These are phyloP conservation scores for Penicillium nordicum DNA, from an alignment of 2,329 filamentous ascomycete genomes.

Conservation along the genomic window DNA sequence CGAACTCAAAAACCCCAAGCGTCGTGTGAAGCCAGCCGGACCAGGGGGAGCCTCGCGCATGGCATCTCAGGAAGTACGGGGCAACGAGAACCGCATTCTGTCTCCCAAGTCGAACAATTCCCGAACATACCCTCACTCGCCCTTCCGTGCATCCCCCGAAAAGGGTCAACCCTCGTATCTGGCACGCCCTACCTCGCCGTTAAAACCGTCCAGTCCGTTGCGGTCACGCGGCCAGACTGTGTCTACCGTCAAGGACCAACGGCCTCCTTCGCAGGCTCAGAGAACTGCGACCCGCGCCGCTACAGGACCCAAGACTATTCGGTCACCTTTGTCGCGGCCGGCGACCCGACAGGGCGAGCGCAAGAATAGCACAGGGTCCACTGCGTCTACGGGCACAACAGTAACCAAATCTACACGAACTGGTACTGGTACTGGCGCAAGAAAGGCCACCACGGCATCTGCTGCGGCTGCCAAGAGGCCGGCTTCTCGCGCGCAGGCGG, in stretches of 20 bases:
- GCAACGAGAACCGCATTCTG: conserved; percentile 59
- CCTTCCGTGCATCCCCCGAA: conserved; percentile 45
- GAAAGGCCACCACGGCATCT: conserved; percentile 30
- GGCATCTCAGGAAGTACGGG: conserved; percentile 44
- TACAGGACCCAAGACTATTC: conserved; percentile 28
- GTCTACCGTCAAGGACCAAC: conserved; percentile 26
- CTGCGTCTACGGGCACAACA: conserved; percentile 39
- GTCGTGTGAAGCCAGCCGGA: conserved; percentile 49
- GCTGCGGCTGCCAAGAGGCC: conserved; percentile 32
- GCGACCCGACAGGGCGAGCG: conserved; percentile 41
- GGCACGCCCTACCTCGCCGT: conserved; percentile 58
- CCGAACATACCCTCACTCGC: conserved; percentile 60
- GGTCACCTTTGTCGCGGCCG: conserved; percentile 34
- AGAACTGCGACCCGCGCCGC: conserved; percentile 32
- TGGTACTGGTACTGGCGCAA: conserved; percentile 26
- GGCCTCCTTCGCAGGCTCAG: conserved; percentile 28
- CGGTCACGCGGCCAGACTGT: conserved; percentile 30
- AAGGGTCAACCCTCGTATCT: conserved; percentile 51
- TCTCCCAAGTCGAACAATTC: conserved; percentile 83
- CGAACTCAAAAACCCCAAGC: conserved; percentile 67
- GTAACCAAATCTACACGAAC: conserved; percentile 33
- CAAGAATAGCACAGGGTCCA: conserved; percentile 38
- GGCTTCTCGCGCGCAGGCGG: conserved; percentile 28
- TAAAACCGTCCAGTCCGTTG: conserved; percentile 52
- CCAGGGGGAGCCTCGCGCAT: conserved; percentile 39